Evolutionary conservation across 2,329 filamentous ascomycete genomes (phyloP).

Genomic region (Alternaria sp.): DNA sequence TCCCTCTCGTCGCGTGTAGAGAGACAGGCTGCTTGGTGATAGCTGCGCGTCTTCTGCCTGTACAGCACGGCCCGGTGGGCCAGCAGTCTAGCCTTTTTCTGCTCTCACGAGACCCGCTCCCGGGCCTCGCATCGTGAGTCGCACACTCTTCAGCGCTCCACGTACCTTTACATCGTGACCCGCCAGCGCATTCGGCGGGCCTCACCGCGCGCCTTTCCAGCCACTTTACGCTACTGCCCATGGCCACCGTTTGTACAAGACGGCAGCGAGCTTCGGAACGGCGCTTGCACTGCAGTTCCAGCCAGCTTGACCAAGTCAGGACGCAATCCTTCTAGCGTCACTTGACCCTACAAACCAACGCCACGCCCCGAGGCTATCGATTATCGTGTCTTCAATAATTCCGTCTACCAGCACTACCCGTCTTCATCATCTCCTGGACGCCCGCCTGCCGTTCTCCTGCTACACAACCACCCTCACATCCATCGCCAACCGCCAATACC

Average conservation of each 20-base stretch:
- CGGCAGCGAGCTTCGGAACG: slow-evolving; percentile 29
- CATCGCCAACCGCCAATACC: neutral
- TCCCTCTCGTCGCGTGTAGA: slow-evolving; percentile 9
- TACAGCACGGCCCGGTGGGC: slow-evolving; percentile 35
- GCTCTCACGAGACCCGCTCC: slow-evolving; percentile 42
- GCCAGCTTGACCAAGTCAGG: slow-evolving; percentile 26
- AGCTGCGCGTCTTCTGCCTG: slow-evolving; percentile 16
- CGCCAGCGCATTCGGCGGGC: slow-evolving; percentile 24
- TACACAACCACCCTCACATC: slow-evolving; percentile 3
- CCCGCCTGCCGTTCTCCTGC: slow-evolving; percentile 12
- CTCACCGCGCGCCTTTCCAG: slow-evolving; percentile 20
- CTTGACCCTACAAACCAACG: slow-evolving; percentile 32
- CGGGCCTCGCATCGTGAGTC: slow-evolving; percentile 28
- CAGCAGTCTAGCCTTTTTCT: slow-evolving; percentile 35
- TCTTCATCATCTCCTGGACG: slow-evolving; percentile 12
- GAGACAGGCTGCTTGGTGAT: slow-evolving; percentile 9
- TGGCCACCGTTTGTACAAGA: slow-evolving; percentile 26
- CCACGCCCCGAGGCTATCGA: slow-evolving; percentile 14
- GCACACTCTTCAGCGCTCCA: slow-evolving; percentile 28
- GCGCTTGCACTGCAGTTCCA: slow-evolving; percentile 27
- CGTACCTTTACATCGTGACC: slow-evolving; percentile 26
- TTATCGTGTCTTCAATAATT: slow-evolving; percentile 12
- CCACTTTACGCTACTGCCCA: slow-evolving; percentile 25
- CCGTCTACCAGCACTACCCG: slow-evolving; percentile 14
- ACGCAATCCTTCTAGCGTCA: slow-evolving; percentile 36